phyloP scores from a whole-genome alignment of 805 yeast genomes.

The Debaryomyces prosopidis region DNA sequence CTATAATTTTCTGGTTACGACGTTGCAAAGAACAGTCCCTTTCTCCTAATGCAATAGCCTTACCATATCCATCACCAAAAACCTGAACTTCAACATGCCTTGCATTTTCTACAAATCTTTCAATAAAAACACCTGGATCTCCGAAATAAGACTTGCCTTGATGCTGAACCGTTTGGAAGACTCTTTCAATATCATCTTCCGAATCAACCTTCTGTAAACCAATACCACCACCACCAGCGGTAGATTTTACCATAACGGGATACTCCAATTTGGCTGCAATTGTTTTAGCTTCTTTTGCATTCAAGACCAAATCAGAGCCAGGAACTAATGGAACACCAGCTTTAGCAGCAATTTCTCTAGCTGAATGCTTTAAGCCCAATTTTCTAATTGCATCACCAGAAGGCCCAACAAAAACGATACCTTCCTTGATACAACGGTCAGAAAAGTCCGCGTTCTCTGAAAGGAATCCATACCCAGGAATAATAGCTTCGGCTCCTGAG shows the following conservation, averaged over 20 bases:
- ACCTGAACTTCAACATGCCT: constrained; percentile 96
- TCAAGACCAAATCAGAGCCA: constrained; percentile 83
- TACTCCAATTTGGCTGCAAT: constrained; percentile 76
- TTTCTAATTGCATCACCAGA: constrained; percentile 89
- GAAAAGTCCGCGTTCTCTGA: constrained; percentile 97
- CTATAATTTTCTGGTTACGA: constrained; percentile 94
- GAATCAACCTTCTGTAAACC: constrained; percentile 93
- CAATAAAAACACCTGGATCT: constrained; percentile 93
- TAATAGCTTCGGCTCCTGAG: constrained; percentile 88
- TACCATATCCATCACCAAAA: constrained; percentile 94
- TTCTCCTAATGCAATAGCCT: constrained; percentile 92
- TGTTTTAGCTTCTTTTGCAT: constrained; percentile 70
- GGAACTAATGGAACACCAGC: constrained; percentile 98
- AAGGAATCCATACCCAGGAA: constrained; percentile 96
- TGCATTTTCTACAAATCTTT: constrained; percentile 91
- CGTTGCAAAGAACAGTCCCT: constrained; percentile 97
- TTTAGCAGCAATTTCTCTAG: constrained; percentile 84
- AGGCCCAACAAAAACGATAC: constrained; percentile 95
- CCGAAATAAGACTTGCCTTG: constrained; percentile 93
- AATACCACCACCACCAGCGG: constrained; percentile 99
- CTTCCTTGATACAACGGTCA: constrained; percentile 79
- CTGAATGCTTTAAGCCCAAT: constrained; percentile 93
- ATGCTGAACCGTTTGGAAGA: constrained; percentile 88
- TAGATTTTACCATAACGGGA: constrained; percentile 94
- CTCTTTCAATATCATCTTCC: constrained; percentile 75